Evolutionary conservation across 257 asterid species (phyloP).

Genomic region (Apocynum venetum): DNA sequence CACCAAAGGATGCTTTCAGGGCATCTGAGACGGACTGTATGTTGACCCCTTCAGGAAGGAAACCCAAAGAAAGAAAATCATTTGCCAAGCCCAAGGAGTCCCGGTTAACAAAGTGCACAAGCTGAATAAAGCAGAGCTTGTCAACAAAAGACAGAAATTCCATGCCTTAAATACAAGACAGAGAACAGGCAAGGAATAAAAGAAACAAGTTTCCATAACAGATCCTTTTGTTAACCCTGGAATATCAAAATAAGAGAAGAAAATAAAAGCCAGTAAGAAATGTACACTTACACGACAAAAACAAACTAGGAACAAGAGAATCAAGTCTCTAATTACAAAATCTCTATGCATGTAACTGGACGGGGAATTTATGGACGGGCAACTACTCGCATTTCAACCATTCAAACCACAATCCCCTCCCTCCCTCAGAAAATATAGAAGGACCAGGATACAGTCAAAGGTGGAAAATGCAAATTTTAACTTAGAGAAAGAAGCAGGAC

Average conservation of each 20-base stretch:
- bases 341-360: background rate
- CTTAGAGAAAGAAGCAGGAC: background rate
- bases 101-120: conserved; percentile 94
- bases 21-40: conserved; percentile 84
- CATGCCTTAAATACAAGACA: background rate
- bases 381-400: background rate
- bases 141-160: background rate
- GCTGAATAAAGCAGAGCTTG: conserved; percentile 38
- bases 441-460: background rate
- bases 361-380: background rate
- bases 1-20: conserved; percentile 71
- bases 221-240: background rate
- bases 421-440: background rate
- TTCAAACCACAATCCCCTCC: background rate
- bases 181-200: background rate
- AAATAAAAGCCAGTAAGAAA: background rate
- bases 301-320: background rate
- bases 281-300: background rate
- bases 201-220: background rate
- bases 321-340: background rate
- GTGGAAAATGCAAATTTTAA: no score
- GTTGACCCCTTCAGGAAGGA: conserved; percentile 84
- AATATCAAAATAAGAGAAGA: background rate
- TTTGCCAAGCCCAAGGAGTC: conserved; percentile 93
- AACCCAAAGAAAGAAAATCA: conserved; percentile 92